A percentile compares a stretch with the other conserved stretches of the same genome.
Conservation (phyloP, 768 basidiomycete species). For the Pisolithus marmoratus region DNA sequence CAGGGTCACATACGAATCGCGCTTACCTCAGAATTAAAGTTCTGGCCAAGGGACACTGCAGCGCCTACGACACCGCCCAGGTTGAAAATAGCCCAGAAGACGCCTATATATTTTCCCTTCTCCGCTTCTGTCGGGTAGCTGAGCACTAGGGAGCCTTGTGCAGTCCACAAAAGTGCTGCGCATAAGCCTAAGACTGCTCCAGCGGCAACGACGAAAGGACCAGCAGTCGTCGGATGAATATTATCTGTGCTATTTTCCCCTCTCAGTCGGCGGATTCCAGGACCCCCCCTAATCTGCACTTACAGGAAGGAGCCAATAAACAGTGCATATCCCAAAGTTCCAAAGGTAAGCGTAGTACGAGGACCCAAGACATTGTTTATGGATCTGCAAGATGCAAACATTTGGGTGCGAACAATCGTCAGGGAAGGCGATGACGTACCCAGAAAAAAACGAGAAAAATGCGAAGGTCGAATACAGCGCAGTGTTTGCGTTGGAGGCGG, state of each 20-base stretch:
- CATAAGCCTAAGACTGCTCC: conserved; percentile 73
- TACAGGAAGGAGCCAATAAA: conserved; percentile 73
- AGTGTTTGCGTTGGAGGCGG: conserved; percentile 63
- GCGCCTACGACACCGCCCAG: conserved; percentile 76
- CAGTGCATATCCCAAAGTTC: conserved; percentile 69
- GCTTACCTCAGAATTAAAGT: conserved; percentile 55
- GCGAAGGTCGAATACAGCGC: conserved; percentile 66
- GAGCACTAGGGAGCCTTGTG: conserved; percentile 81
- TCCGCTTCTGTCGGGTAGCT: conserved; percentile 76
- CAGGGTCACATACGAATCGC: conserved; percentile 3
- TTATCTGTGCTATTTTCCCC: conserved; percentile 51
- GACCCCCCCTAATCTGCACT: conserved; percentile 17
- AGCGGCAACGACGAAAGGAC: conserved; percentile 61
- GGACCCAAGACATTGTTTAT: conserved; percentile 81
- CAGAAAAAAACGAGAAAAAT: conserved; percentile 59
- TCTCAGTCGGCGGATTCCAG: neutral
- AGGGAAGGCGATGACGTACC: conserved; percentile 36
- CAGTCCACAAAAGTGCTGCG: conserved; percentile 72
- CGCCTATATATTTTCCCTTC: conserved; percentile 71
- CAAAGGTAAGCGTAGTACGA: conserved; percentile 64
- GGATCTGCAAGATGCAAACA: conserved; percentile 38
- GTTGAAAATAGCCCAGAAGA: conserved; percentile 86
- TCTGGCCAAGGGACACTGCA: conserved; percentile 66
- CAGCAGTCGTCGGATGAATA: conserved; percentile 51
- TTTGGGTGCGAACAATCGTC: neutral